A percentile compares a stretch with the other conserved stretches of the same genome.
Conservation (phyloP, 75 land plant species). For the Cupressus sempervirens region DNA sequence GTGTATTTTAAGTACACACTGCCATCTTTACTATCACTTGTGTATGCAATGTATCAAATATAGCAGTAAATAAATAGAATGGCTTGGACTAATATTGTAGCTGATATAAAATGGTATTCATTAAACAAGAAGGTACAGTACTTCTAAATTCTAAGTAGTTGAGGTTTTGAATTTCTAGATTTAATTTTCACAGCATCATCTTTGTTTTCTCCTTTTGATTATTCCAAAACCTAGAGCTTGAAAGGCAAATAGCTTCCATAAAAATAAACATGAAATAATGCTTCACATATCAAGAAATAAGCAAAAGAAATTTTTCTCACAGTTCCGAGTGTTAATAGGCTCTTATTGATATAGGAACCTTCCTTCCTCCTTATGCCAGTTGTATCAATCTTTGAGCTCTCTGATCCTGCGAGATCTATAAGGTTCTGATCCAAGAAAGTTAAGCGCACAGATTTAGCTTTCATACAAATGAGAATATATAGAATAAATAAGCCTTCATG, state of each 20-base stretch:
- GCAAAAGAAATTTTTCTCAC: constrained; percentile 30
- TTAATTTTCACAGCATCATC: neutral
- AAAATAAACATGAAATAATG: neutral
- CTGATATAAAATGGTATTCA: neutral
- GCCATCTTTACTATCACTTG: too few species aligned
- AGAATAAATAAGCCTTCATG: neutral
- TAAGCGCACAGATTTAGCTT: neutral
- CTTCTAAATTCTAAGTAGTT: neutral
- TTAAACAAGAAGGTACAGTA: neutral
- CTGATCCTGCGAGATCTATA: constrained; percentile 94
- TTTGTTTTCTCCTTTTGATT: neutral
- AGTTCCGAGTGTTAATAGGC: constrained; percentile 84
- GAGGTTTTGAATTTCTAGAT: neutral
- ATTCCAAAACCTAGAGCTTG: neutral
- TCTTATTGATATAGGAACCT: constrained; percentile 88
- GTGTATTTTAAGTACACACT: too few species aligned
- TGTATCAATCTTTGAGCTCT: constrained; percentile 86
- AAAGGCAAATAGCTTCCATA: neutral
- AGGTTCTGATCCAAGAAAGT: constrained; percentile 64
- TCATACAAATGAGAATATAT: neutral
- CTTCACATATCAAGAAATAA: neutral
- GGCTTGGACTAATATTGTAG: neutral
- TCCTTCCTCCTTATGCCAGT: constrained; percentile 79
- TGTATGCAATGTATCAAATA: too few species aligned
- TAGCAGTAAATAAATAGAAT: too few species aligned